Percentiles rank a stretch among this genome's conserved stretches.
phyloP scores from a whole-genome alignment of 768 basidiomycete species.

The Russula emetica region DNA sequence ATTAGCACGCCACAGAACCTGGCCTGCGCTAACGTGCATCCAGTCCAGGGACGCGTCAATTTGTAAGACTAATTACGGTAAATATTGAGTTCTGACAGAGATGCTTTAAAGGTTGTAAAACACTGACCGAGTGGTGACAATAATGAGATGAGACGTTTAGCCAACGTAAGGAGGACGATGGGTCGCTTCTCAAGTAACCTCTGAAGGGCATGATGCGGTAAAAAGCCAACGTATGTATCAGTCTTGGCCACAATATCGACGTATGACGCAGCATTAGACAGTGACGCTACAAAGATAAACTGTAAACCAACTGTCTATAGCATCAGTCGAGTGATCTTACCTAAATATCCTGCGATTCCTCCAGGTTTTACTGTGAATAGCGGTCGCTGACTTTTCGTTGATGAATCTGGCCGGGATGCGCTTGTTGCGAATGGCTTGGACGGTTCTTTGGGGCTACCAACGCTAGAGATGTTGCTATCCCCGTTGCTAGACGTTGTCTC shows the following conservation, averaged over 20 bases:
- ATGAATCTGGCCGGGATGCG: constrained; percentile 35
- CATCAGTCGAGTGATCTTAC: constrained; percentile 38
- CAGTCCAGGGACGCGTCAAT: constrained; percentile 97
- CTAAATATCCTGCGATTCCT: constrained; percentile 95
- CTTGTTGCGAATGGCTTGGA: constrained; percentile 28
- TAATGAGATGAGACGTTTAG: constrained; percentile 93
- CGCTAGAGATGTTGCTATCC: constrained; percentile 19
- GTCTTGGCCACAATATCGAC: constrained; percentile 97
- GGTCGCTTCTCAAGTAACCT: constrained; percentile 88
- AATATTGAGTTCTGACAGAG: neutral
- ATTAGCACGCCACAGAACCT: constrained; percentile 89
- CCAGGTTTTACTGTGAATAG: constrained; percentile 96
- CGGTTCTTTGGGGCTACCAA: constrained; percentile 17
- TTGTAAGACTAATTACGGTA: constrained; percentile 64
- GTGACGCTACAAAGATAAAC: constrained; percentile 54
- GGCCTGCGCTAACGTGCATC: constrained; percentile 95
- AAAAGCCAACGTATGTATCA: constrained; percentile 95
- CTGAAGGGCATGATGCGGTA: constrained; percentile 85
- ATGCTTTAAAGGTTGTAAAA: neutral
- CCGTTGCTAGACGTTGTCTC: constrained; percentile 23
- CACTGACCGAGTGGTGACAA: constrained; percentile 82
- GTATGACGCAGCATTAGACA: constrained; percentile 89
- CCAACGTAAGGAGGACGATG: constrained; percentile 91
- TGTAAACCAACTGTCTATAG: neutral
- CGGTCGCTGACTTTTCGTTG: constrained; percentile 46